Evolutionary conservation across 345 rosid species (phyloP), one percentile per base, ranked within the genome.

Genomic region (Noccaea caerulescens): DNA sequence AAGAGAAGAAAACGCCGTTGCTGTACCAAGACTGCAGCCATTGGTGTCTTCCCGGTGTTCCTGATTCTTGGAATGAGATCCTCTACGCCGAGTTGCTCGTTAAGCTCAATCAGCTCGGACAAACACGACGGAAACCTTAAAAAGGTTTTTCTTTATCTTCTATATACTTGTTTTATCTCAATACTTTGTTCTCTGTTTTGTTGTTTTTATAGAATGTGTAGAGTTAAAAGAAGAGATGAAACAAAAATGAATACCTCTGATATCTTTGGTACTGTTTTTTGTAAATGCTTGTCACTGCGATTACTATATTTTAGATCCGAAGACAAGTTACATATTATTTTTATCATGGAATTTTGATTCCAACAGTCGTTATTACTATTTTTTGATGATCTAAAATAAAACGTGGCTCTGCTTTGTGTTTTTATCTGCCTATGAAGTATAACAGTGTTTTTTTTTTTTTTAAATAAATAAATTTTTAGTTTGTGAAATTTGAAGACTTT

Each of bases 21-120:
- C 68, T n/a, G 59, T 89, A 68, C 81, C 91, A 91, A 77, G 99
- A 88, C 71, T 91, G 93, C 84, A 88, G 98, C 81, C 96, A 91
- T 33, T 94, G 99, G 96, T 94, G 97, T 68, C 78, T 89, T 36
- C 96, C 97, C 0, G 98, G 97, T 37, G 84, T 94, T 55, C 96
- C 98, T 0, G 93, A 91, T 42, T 77, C 84, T 6, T 94, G 98
- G 99, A 91, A 94, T 58, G 85, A 91, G 42, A 79, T 95, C 58
- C 83, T 95, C 23, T 95, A 92, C 6, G 88, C 91, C 0, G 87
- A 95, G 81, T 82, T 95, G 10, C 71, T 95, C 2, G 76, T 92
- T 25, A 85, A 80, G 39, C 75, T 69, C 39, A 56, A 14, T 9
- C 71, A 76, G 49, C 72, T 76, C 3, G 54, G 46, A 47, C 58